A percentile compares a stretch with the other conserved stretches of the same genome.
phyloP scores from a whole-genome alignment of 768 basidiomycete genomes.

The Mycena maculata region DNA sequence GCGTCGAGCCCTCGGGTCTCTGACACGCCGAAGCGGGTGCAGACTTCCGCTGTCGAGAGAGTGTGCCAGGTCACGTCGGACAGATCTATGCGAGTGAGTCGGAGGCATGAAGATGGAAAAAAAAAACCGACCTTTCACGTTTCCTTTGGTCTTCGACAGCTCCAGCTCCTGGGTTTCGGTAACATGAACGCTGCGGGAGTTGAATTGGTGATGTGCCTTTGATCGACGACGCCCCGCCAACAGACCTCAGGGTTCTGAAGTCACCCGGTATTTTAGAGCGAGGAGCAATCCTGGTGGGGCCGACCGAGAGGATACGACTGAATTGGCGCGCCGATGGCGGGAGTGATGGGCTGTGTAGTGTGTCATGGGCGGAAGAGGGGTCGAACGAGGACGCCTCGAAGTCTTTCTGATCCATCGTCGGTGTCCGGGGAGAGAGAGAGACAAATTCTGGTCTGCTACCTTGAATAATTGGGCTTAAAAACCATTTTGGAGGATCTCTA shows the following conservation, averaged over 20 bases:
- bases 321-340: neutral
- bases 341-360: neutral
- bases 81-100: conserved; percentile 44
- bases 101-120: neutral
- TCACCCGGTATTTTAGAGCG: conserved; percentile 38
- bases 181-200: conserved; percentile 38
- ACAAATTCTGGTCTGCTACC: neutral
- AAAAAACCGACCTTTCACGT: conserved; percentile 26
- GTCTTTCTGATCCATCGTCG: conserved; percentile 1
- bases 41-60: conserved; percentile 52
- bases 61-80: conserved; percentile 62
- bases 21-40: conserved; percentile 57
- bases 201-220: neutral
- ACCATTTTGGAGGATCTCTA: too few relatives aligned
- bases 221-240: neutral
- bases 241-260: conserved; percentile 41
- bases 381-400: neutral
- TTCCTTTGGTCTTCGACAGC: conserved; percentile 19
- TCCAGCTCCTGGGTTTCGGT: conserved; percentile 40
- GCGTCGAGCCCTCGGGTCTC: conserved; percentile 60
- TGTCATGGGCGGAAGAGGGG: neutral
- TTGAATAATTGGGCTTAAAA: too few relatives aligned
- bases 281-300: conserved; percentile 27
- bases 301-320: conserved; percentile 10
- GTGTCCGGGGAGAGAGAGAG: neutral